These are phyloP conservation scores for Globisporangium paroecandrum DNA, from an alignment of 352 stramenopile genomes.

Conservation along the genomic window DNA sequence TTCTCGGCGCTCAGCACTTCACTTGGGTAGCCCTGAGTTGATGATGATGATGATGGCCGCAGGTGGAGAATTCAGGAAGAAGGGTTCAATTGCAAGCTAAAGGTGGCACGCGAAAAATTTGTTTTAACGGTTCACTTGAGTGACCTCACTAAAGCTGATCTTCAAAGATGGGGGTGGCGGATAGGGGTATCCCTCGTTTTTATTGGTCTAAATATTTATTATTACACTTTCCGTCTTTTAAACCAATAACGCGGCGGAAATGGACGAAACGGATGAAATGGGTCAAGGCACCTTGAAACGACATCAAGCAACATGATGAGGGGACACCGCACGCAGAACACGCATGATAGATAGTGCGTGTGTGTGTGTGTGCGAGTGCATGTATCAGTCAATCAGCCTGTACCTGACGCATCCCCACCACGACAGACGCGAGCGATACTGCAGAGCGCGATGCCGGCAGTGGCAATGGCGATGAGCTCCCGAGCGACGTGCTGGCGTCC, in stretches of 20 bases:
- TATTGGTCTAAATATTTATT: too few species aligned
- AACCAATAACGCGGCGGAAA: too few species aligned
- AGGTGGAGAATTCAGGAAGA: not conserved
- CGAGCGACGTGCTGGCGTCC: slow-evolving; percentile 26
- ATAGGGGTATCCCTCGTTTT: too few species aligned
- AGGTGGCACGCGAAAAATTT: too few species aligned
- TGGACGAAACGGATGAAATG: not conserved
- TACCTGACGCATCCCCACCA: not conserved
- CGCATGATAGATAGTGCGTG: not conserved
- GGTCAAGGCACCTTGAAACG: not conserved
- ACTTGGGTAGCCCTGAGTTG: not conserved
- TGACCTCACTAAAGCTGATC: too few species aligned
- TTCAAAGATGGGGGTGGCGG: too few species aligned
- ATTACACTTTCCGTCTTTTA: too few species aligned
- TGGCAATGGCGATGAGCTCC: slow-evolving; percentile 15
- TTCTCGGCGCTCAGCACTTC: not conserved
- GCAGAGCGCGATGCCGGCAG: not conserved
- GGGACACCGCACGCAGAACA: not conserved
- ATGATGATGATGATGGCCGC: not conserved
- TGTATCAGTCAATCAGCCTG: not conserved
- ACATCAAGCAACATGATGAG: not conserved
- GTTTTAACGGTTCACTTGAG: too few species aligned
- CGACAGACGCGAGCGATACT: not conserved
- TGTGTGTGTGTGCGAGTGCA: too few species aligned
- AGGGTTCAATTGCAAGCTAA: not conserved